These are phyloP conservation scores for Ramalina intermedia DNA, from an alignment of 495 filamentous ascomycete genomes.

Conservation along the genomic window DNA sequence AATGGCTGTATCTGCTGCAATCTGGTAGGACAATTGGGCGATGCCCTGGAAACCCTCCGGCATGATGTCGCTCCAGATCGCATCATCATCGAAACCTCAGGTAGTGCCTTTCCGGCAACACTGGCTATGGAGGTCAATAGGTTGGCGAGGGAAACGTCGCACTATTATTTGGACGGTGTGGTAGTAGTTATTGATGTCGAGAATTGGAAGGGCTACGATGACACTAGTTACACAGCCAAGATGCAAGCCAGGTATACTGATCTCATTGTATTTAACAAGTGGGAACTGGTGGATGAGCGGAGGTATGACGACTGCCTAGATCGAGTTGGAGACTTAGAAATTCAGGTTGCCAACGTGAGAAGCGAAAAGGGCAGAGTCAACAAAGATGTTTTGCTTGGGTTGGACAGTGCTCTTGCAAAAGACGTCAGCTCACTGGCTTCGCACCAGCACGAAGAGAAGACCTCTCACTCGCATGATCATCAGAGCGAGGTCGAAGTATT, in stretches of 20 bases:
- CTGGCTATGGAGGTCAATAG: constrained; percentile 89
- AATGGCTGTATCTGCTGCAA: constrained; percentile 99
- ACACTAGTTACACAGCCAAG: constrained; percentile 77
- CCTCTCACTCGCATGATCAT: constrained; percentile 39
- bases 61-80: constrained; percentile 51
- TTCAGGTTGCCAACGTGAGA: constrained; percentile 60
- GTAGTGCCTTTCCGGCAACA: constrained; percentile 77
- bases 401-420: constrained; percentile 66
- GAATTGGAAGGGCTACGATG: constrained; percentile 93
- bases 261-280: constrained; percentile 89
- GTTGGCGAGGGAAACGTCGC: constrained; percentile 45
- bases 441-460: constrained; percentile 19
- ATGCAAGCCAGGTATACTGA: constrained; percentile 84
- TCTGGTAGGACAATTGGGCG: constrained; percentile 75
- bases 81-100: constrained; percentile 86
- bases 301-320: constrained; percentile 72
- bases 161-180: constrained; percentile 75
- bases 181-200: constrained; percentile 89
- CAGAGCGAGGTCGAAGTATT: constrained; percentile 85
- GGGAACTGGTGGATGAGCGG: constrained; percentile 60
- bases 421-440: constrained; percentile 19
- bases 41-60: constrained; percentile 60
- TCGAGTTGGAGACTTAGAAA: constrained; percentile 70
- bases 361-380: constrained; percentile 61
- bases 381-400: constrained; percentile 65